Conservation (phyloP, 352 stramenopile species). For the Phytophthora idaei region DNA sequence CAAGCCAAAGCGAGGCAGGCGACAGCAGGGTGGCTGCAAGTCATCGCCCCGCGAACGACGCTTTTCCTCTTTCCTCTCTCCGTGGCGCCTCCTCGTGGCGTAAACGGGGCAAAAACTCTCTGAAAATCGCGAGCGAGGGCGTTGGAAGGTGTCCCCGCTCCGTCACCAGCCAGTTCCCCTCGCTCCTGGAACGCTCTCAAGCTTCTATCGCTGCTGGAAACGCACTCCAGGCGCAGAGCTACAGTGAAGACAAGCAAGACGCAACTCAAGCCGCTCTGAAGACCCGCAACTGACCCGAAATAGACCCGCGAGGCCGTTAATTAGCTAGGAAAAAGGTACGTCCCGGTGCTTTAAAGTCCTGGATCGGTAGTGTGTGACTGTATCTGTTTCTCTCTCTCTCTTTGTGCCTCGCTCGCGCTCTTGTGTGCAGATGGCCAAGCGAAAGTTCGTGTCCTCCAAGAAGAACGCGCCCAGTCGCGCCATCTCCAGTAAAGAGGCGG, state of each 20-base stretch:
- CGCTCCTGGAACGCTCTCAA: not conserved
- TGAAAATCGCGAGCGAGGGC: slow-evolving; percentile 6
- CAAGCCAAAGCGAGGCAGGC: slow-evolving; percentile 12
- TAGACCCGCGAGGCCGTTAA: slow-evolving; percentile 26
- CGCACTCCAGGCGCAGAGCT: slow-evolving; percentile 5
- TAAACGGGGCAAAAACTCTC: not conserved
- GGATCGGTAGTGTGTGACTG: slow-evolving; percentile 1
- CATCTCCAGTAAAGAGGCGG: slow-evolving; percentile 86
- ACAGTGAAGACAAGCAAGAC: slow-evolving; percentile 10
- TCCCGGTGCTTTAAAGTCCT: slow-evolving; percentile 3
- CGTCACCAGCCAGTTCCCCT: slow-evolving; percentile 25
- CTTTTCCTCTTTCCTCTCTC: not conserved
- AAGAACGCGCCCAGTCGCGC: slow-evolving; percentile 83
- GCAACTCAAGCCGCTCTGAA: slow-evolving; percentile 2
- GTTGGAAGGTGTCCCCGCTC: slow-evolving; percentile 12
- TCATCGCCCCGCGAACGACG: not conserved
- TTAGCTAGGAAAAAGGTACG: slow-evolving; percentile 34
- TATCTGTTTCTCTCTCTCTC: slow-evolving; percentile 12
- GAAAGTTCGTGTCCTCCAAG: slow-evolving; percentile 89
- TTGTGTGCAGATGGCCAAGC: slow-evolving; percentile 64
- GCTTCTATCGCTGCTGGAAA: slow-evolving; percentile 4
- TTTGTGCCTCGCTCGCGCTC: slow-evolving; percentile 2
- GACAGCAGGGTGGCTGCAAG: slow-evolving; percentile 6
- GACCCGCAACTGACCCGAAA: slow-evolving; percentile 21
- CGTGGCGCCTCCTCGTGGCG: not conserved